Percentiles rank a stretch among this genome's conserved stretches.
These are phyloP conservation scores for Acorus calamus DNA, from an alignment of 106 monocot genomes.

Conservation along the genomic window DNA sequence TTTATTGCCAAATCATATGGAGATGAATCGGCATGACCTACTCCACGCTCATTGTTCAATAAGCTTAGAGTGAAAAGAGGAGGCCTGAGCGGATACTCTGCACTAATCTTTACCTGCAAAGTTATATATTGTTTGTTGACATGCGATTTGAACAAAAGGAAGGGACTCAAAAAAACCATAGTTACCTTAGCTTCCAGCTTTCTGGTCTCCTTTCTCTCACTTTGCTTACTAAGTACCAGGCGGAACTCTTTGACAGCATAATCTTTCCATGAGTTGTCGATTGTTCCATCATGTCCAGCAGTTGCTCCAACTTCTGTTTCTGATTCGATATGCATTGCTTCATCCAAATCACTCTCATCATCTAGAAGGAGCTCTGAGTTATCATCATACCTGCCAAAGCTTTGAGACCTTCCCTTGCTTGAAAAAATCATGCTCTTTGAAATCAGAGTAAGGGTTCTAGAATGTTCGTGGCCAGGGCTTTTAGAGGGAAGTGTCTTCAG, in stretches of 20 bases:
- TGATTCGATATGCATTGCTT: conserved; percentile 16
- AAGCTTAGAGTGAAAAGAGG: conserved; percentile 55
- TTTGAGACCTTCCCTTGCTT: conserved; percentile 36
- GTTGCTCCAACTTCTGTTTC: conserved; percentile 21
- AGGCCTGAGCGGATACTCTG: conserved; percentile 87
- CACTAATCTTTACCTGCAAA: conserved; percentile 66
- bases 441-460: conserved; percentile 61
- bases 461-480: conserved; percentile 29
- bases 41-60: not conserved
- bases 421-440: conserved; percentile 54
- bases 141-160: not conserved
- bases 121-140: too few species aligned
- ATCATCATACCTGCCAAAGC: conserved; percentile 41
- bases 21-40: conserved; percentile 5
- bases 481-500: conserved; percentile 9
- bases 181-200: conserved; percentile 80
- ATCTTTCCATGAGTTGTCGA: conserved; percentile 49
- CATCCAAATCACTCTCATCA: conserved; percentile 66
- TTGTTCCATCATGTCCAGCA: not conserved
- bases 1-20: conserved; percentile 1
- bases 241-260: conserved; percentile 41
- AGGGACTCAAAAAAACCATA: too few species aligned
- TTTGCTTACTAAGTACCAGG: conserved; percentile 37
- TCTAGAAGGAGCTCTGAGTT: conserved; percentile 57
- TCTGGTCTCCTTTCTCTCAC: conserved; percentile 17